Percentiles rank a stretch among this genome's conserved stretches.
phyloP scores from a whole-genome alignment of 768 basidiomycete species.

The Tricholoma sp. region DNA sequence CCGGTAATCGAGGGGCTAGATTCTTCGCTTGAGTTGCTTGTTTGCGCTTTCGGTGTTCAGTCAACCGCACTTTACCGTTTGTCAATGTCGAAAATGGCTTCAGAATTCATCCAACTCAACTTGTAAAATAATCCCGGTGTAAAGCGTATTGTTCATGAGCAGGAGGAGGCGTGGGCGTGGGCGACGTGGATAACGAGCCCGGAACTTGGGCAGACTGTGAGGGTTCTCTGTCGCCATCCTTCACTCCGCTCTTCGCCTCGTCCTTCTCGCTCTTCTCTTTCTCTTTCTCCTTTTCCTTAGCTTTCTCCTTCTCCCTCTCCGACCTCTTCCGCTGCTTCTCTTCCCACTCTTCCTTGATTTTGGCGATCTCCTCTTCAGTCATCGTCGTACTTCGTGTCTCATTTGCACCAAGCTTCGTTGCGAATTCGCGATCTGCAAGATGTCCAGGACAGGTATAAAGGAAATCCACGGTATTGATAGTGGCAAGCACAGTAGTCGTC shows the following conservation, averaged over 20 bases:
- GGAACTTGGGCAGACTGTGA: constrained; percentile 24
- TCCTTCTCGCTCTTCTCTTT: constrained; percentile 36
- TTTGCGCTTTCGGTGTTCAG: constrained; percentile 66
- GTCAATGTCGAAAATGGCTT: background rate
- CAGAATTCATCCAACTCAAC: constrained; percentile 24
- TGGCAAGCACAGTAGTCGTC: constrained; percentile 81
- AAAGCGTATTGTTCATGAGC: constrained; percentile 72
- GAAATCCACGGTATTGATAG: constrained; percentile 78
- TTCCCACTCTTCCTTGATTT: constrained; percentile 77
- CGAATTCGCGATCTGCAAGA: constrained; percentile 76
- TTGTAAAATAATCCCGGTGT: constrained; percentile 77
- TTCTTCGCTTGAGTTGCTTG: constrained; percentile 65
- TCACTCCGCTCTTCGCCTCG: constrained; percentile 27
- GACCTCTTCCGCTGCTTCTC: constrained; percentile 60
- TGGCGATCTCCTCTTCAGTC: constrained; percentile 71
- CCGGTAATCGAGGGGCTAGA: constrained; percentile 67
- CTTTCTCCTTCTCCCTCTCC: constrained; percentile 42
- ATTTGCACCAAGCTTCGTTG: constrained; percentile 36
- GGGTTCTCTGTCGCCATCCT: constrained; percentile 25
- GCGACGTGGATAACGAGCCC: constrained; percentile 26
- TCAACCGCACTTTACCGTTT: constrained; percentile 56
- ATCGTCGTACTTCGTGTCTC: constrained; percentile 36
- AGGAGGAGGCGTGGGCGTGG: constrained; percentile 26
- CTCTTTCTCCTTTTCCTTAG: constrained; percentile 31
- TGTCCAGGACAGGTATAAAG: constrained; percentile 82